A percentile compares a stretch with the other conserved stretches of the same genome.
Conservation (phyloP, 495 filamentous ascomycete genomes). For the Achaetomiella virescens region DNA sequence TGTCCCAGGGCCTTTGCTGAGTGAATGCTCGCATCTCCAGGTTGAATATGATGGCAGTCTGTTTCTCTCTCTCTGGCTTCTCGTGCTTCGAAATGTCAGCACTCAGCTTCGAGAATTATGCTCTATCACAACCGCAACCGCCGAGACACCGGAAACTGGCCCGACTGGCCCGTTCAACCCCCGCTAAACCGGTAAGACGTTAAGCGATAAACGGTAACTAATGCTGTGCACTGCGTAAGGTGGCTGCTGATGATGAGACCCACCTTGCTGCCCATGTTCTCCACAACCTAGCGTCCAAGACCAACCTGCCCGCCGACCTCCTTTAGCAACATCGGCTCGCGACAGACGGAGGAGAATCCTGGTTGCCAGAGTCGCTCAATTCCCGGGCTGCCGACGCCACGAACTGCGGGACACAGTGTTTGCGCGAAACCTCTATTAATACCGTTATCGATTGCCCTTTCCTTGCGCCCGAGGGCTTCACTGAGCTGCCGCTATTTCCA, state of each 20-base stretch:
- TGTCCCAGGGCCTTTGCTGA: too few species aligned
- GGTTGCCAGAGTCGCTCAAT: not conserved
- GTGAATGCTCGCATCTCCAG: too few species aligned
- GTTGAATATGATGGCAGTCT: too few species aligned
- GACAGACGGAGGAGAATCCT: not conserved
- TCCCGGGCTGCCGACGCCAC: not conserved
- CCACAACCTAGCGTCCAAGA: not conserved
- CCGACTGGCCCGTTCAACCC: not conserved
- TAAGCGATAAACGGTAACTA: not conserved
- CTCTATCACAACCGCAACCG: not conserved
- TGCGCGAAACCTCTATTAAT: not conserved
- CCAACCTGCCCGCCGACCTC: not conserved
- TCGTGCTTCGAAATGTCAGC: too few species aligned
- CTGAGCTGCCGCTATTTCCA: too few species aligned
- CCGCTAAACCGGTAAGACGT: constrained; percentile 1
- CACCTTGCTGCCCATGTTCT: not conserved
- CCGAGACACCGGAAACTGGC: not conserved
- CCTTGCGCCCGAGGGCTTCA: too few species aligned
- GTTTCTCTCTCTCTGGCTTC: too few species aligned
- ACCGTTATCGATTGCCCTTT: too few species aligned
- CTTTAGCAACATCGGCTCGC: not conserved
- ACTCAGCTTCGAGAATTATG: not conserved
- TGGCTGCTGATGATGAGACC: not conserved
- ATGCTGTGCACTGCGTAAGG: too few species aligned
- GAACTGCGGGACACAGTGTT: not conserved